Evolutionary conservation across 2,329 filamentous ascomycete species (phyloP).

Genomic region (Trichoderma pleuroti): DNA sequence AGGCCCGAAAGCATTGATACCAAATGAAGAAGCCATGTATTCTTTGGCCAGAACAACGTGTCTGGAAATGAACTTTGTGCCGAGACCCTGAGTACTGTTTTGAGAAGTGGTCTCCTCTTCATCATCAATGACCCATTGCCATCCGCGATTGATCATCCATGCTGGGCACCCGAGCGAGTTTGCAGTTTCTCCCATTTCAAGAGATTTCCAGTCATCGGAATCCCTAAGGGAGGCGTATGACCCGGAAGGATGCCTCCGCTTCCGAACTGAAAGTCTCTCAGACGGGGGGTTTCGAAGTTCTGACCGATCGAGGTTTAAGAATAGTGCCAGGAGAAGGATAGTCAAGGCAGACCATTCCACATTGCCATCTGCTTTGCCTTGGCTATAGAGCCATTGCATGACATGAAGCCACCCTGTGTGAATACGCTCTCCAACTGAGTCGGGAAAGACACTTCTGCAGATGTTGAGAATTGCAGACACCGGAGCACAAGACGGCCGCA

Average conservation of each 20-base stretch:
- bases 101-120: slow-evolving; percentile 35
- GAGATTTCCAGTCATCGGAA: slow-evolving; percentile 45
- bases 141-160: slow-evolving; percentile 61
- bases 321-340: slow-evolving; percentile 61
- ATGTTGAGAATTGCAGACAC: slow-evolving; percentile 59
- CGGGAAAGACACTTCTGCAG: slow-evolving; percentile 61
- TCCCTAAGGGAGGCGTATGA: slow-evolving; percentile 36
- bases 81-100: slow-evolving; percentile 26
- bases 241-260: slow-evolving; percentile 33
- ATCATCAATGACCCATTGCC: slow-evolving; percentile 68
- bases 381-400: slow-evolving; percentile 62
- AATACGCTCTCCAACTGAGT: slow-evolving; percentile 56
- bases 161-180: slow-evolving; percentile 49
- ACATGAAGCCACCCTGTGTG: slow-evolving; percentile 71
- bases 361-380: slow-evolving; percentile 46
- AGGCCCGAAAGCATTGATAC: slow-evolving; percentile 49
- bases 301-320: slow-evolving; percentile 54
- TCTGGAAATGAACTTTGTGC: slow-evolving; percentile 43
- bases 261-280: slow-evolving; percentile 30
- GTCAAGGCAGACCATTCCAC: slow-evolving; percentile 68
- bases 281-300: slow-evolving; percentile 28
- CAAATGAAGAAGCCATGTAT: slow-evolving; percentile 61
- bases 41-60: slow-evolving; percentile 59
- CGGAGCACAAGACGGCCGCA: slow-evolving; percentile 62
- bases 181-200: slow-evolving; percentile 45